These are phyloP conservation scores for Penicillium sp. DNA, from an alignment of 2,329 filamentous ascomycete genomes.

Conservation along the genomic window DNA sequence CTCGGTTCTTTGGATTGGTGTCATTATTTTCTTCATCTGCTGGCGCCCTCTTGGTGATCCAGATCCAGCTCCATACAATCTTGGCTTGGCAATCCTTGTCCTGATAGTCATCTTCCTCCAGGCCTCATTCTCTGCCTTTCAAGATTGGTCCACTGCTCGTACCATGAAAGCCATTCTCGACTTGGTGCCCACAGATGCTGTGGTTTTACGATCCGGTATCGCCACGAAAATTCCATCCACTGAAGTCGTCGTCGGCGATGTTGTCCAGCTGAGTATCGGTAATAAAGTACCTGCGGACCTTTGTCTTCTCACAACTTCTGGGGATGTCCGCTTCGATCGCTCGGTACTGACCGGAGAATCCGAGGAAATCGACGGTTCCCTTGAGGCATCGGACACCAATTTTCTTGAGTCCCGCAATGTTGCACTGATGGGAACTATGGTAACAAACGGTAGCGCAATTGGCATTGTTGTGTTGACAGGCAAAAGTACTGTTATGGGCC, in stretches of 20 bases:
- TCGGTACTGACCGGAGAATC: constrained; percentile 75
- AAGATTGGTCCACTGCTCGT: constrained; percentile 73
- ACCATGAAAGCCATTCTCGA: constrained; percentile 79
- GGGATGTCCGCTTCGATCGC: constrained; percentile 72
- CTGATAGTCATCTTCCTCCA: constrained; percentile 70
- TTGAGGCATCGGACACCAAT: constrained; percentile 68
- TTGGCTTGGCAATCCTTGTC: constrained; percentile 72
- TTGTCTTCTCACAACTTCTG: constrained; percentile 67
- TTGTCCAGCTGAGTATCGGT: constrained; percentile 68
- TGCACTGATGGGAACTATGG: constrained; percentile 75
- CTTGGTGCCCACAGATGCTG: constrained; percentile 73
- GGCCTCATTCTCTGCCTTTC: constrained; percentile 68
- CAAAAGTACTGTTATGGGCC: constrained; percentile 72
- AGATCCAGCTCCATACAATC: constrained; percentile 63
- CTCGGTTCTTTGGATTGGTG: constrained; percentile 68
- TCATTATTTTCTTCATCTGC: constrained; percentile 73
- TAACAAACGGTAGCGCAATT: constrained; percentile 67
- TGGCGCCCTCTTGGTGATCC: constrained; percentile 75
- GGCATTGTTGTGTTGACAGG: constrained; percentile 73
- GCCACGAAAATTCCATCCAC: constrained; percentile 54
- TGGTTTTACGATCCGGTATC: constrained; percentile 64
- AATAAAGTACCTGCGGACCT: constrained; percentile 77
- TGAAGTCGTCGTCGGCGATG: constrained; percentile 71
- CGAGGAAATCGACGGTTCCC: constrained; percentile 63
- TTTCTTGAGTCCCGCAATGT: constrained; percentile 78